Conservation (phyloP, 2,329 filamentous ascomycete species). For the Chaetomiaceae sp. region DNA sequence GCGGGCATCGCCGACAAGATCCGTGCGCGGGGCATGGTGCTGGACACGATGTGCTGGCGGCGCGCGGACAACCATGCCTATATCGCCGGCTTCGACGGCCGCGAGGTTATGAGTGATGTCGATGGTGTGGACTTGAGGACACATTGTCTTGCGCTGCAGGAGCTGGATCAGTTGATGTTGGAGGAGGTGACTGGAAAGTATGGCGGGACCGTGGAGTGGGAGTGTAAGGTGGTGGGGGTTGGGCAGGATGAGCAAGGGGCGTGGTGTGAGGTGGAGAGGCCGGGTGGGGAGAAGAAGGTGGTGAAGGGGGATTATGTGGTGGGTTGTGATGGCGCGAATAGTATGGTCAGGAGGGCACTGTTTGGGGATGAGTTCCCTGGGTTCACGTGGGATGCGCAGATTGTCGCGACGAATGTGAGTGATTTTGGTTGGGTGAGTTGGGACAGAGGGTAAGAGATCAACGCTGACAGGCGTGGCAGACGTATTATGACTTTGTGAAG, state of each 20-base stretch:
- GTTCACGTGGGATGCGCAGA: slow-evolving; percentile 53
- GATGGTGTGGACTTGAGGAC: slow-evolving; percentile 36
- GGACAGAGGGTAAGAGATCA: neutral
- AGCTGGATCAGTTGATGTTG: slow-evolving; percentile 39
- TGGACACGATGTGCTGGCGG: slow-evolving; percentile 37
- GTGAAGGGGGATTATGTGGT: slow-evolving; percentile 47
- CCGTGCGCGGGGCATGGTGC: slow-evolving; percentile 32
- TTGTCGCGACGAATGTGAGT: slow-evolving; percentile 56
- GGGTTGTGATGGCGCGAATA: slow-evolving; percentile 51
- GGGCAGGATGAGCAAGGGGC: slow-evolving; percentile 40
- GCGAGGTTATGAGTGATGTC: slow-evolving; percentile 29
- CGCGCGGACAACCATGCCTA: slow-evolving; percentile 29
- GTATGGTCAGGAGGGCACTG: slow-evolving; percentile 40
- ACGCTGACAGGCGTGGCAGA: slow-evolving; percentile 32
- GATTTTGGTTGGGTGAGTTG: neutral
- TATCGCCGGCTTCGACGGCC: slow-evolving; percentile 34
- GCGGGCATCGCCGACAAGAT: slow-evolving; percentile 50
- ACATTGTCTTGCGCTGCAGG: slow-evolving; percentile 37
- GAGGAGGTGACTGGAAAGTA: slow-evolving; percentile 31
- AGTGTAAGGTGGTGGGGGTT: slow-evolving; percentile 40
- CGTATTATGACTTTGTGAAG: slow-evolving; percentile 52
- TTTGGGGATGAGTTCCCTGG: slow-evolving; percentile 54
- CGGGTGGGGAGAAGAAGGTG: slow-evolving; percentile 31
- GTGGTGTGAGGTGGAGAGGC: slow-evolving; percentile 39
- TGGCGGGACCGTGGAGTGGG: slow-evolving; percentile 37